Evolutionary conservation across 495 filamentous ascomycete species (phyloP).

Genomic region (Penicillium pancosmium): DNA sequence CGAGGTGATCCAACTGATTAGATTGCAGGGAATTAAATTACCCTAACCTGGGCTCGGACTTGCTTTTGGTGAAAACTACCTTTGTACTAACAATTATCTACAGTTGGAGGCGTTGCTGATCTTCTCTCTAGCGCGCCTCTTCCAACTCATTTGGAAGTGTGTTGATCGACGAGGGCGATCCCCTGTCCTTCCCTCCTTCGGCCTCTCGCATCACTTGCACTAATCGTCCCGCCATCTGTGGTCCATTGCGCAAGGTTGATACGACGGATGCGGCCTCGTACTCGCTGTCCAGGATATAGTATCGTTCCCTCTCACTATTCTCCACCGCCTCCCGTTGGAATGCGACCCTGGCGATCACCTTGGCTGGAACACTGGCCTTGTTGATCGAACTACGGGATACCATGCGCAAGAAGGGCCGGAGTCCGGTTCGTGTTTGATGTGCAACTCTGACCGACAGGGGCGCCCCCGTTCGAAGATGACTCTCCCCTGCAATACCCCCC

Average conservation of each 20-base stretch:
- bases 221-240: slow-evolving; percentile 34
- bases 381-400: slow-evolving; percentile 46
- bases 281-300: slow-evolving; percentile 43
- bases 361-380: slow-evolving; percentile 43
- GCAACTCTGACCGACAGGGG: slow-evolving; percentile 40
- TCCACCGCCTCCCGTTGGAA: slow-evolving; percentile 40
- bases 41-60: no score
- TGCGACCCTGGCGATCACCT: slow-evolving; percentile 44
- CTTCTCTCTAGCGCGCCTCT: background rate
- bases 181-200: slow-evolving; percentile 31
- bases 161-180: slow-evolving; percentile 28
- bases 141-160: background rate
- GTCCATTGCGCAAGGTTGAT: slow-evolving; percentile 32
- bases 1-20: no score
- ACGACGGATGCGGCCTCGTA: slow-evolving; percentile 48
- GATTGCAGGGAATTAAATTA: no score
- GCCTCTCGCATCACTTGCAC: slow-evolving; percentile 39
- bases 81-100: slow-evolving; percentile 1
- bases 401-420: slow-evolving; percentile 41
- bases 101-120: slow-evolving; percentile 1
- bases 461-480: slow-evolving; percentile 27
- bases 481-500: slow-evolving; percentile 38
- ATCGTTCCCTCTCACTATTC: slow-evolving; percentile 39
- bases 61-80: no score
- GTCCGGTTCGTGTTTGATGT: slow-evolving; percentile 40